Evolutionary conservation across 1,139 yeast genomes (phyloP).

Genomic region (Schwanniomyces etchellsii): DNA sequence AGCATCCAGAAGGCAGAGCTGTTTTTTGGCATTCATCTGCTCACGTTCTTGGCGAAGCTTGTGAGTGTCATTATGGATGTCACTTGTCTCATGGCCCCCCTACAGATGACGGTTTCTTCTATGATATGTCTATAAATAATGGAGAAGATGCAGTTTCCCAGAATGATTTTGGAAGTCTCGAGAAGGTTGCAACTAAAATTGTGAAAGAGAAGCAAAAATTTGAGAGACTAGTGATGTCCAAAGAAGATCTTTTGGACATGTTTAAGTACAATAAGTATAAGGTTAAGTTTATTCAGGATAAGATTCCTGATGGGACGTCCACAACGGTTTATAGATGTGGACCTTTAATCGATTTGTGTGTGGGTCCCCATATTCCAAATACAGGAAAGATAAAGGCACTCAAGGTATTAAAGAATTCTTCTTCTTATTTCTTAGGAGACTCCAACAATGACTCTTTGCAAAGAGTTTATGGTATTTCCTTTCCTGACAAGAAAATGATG

Average conservation of each 20-base stretch:
- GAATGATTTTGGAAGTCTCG: constrained; percentile 79
- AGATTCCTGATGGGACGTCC: constrained; percentile 93
- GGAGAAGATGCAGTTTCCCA: constrained; percentile 75
- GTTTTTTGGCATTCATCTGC: constrained; percentile 99
- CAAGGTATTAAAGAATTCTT: constrained; percentile 90
- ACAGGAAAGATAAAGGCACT: constrained; percentile 95
- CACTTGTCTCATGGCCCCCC: constrained; percentile 92
- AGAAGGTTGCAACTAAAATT: constrained; percentile 83
- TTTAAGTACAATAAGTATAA: constrained; percentile 94
- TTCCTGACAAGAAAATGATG: constrained; percentile 98
- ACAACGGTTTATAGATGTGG: constrained; percentile 99
- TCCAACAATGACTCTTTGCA: constrained; percentile 90
- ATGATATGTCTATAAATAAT: constrained; percentile 85
- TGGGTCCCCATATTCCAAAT: constrained; percentile 98
- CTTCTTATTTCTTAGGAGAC: constrained; percentile 95
- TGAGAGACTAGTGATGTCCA: constrained; percentile 87
- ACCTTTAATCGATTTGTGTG: constrained; percentile 92
- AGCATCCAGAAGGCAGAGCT: constrained; percentile 78
- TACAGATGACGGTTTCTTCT: constrained; percentile 95
- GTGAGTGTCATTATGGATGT: constrained; percentile 94
- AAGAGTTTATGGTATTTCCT: constrained; percentile 95
- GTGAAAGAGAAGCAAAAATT: constrained; percentile 95
- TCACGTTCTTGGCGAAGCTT: constrained; percentile 96
- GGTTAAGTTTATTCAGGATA: constrained; percentile 77
- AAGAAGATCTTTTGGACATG: constrained; percentile 89